Evolutionary conservation across 257 asterid species (phyloP), one percentile per base, ranked within the genome.

Genomic region (Galeopsis tetrahit): DNA sequence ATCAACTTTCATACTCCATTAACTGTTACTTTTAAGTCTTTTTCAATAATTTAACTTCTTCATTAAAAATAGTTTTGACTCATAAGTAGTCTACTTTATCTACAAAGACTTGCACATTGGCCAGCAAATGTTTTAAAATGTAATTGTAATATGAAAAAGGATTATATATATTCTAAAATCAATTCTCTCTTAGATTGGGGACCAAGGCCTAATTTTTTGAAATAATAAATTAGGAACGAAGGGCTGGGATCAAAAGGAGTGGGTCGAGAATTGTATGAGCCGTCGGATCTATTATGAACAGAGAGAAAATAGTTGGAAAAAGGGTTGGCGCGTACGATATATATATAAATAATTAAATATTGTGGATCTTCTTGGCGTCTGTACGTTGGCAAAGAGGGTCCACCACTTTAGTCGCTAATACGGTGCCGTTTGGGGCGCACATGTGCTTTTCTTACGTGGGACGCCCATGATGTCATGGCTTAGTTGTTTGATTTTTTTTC

Each of bases 321-420:
- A 69, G 81, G 38, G 72, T 73, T 70, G 82, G 86, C 81, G 87
- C 85, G 76, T 82, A 79, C 85, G 87, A 78, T 62, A 78, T 75
- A 40, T 11, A 44, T 2, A 2, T 10, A 44, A 10, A 46, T 44
- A 44, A 10, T 0, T 21, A 21, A 46, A 76, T 21, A 38, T 36
- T 77, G 77, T 82, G 89, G 82, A 78, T 80, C 82, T 85, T 79
- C 83, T 83, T 83, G 84, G 90, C 96, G 89, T 88, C 87, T 77
- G 59, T 75, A 74, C 76, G 77, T 79, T 73, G 84, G 85, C 85
- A 76, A 39, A 49, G 74, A 75, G 78, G 88, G 88, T 33, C 68
- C 28, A 48, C 62, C 60, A 71, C 59, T 71, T 32, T 53, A 4
- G 39, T 31, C 36, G 64, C 44, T 11, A 59, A 72, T 68, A 81